Percentiles rank a stretch among this genome's conserved stretches.
Conservation (phyloP, 495 filamentous ascomycete genomes). For the Barbatosphaeria neglecta region DNA sequence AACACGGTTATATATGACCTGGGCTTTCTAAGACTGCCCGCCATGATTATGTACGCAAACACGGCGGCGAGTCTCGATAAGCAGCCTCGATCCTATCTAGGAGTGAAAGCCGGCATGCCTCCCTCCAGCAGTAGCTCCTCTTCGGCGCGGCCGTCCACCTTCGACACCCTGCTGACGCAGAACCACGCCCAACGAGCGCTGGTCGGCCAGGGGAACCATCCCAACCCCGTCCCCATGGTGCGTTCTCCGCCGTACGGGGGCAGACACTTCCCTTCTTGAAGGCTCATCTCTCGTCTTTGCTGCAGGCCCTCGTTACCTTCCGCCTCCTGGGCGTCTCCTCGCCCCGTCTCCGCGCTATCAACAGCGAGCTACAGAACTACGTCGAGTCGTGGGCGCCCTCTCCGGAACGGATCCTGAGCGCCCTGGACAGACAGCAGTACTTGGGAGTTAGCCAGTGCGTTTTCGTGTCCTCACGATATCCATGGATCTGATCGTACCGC, state of each 20-base stretch:
- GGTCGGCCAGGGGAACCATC: slow-evolving; percentile 9
- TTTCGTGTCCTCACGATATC: neutral
- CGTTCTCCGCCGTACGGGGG: neutral
- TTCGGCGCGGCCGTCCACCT: slow-evolving; percentile 10
- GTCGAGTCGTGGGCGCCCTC: slow-evolving; percentile 12
- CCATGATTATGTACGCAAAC: too few species aligned
- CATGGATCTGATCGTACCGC: neutral
- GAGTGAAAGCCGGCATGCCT: too few species aligned
- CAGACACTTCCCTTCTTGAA: neutral
- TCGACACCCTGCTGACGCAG: slow-evolving; percentile 15
- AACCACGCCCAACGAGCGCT: slow-evolving; percentile 18
- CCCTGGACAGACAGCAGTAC: slow-evolving; percentile 3
- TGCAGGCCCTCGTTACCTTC: slow-evolving; percentile 13
- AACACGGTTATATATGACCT: too few species aligned
- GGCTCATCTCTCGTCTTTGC: neutral
- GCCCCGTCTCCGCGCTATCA: slow-evolving; percentile 7
- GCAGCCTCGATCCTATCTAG: too few species aligned
- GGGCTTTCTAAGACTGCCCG: too few species aligned
- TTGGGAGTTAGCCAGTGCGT: slow-evolving; percentile 13
- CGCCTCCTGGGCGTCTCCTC: slow-evolving; percentile 8
- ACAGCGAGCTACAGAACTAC: slow-evolving; percentile 6
- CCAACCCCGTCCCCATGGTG: slow-evolving; percentile 16
- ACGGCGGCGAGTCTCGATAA: too few species aligned
- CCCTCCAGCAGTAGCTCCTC: neutral
- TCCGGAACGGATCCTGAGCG: slow-evolving; percentile 10